Percentiles rank a stretch among this genome's conserved stretches.
phyloP scores from a whole-genome alignment of 2,329 filamentous ascomycete species.

The Talaromyces pinophilus region DNA sequence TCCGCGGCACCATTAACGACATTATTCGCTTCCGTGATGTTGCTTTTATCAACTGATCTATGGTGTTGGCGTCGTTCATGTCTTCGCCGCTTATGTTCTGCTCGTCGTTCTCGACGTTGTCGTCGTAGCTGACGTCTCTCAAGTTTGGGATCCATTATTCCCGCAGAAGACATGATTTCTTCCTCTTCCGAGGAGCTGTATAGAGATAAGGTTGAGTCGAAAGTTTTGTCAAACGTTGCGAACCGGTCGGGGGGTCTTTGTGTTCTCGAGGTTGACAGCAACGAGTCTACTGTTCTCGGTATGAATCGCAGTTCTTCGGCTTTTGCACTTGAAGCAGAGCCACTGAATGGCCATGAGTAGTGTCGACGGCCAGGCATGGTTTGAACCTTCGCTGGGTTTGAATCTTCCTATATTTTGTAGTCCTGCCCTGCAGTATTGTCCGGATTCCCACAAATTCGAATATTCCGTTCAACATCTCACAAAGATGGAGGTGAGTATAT shows the following conservation, averaged over 20 bases:
- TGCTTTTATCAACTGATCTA: not conserved
- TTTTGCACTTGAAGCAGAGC: constrained; percentile 28
- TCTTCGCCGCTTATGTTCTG: not conserved
- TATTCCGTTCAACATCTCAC: not conserved
- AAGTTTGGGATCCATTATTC: constrained; percentile 32
- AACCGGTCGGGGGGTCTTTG: not conserved
- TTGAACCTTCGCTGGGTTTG: not conserved
- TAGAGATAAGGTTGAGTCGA: not conserved
- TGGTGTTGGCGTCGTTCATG: not conserved
- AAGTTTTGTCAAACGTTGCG: not conserved
- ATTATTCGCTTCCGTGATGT: not conserved
- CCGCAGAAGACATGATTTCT: constrained; percentile 38
- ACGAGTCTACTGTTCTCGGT: not conserved
- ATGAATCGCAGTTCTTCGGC: constrained; percentile 19
- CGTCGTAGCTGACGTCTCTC: not conserved
- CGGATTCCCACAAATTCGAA: too few species aligned
- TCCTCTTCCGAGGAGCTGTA: constrained; percentile 24
- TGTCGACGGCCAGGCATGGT: constrained; percentile 32
- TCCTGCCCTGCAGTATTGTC: too few species aligned
- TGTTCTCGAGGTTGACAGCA: not conserved
- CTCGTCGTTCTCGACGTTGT: not conserved
- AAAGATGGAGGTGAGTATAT: not conserved
- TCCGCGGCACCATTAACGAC: not conserved
- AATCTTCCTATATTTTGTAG: not conserved
- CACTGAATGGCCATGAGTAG: constrained; percentile 42